Conservation (phyloP, 2,329 filamentous ascomycete species). For the Aspergillus texensis region DNA sequence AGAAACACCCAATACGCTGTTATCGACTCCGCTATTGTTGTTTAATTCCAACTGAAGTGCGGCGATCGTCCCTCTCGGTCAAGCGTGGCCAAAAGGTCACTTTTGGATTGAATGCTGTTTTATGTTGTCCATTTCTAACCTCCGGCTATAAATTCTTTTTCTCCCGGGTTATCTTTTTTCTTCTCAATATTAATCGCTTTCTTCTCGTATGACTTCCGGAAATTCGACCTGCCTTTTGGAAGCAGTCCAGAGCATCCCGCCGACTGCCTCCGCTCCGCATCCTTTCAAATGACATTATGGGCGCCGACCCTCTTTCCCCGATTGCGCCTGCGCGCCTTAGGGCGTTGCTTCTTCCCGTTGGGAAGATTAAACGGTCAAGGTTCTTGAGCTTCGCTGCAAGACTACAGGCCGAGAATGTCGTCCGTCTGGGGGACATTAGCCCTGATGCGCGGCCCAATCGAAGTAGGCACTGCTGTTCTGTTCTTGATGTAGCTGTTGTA, state of each 20-base stretch:
- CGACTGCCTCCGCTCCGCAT: constrained; percentile 34
- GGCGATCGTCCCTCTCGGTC: constrained; percentile 3
- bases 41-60: background rate
- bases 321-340: constrained; percentile 89
- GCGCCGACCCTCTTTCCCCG: constrained; percentile 84
- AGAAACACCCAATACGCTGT: background rate
- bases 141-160: background rate
- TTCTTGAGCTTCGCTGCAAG: constrained; percentile 79
- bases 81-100: constrained; percentile 1
- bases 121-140: background rate
- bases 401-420: constrained; percentile 76
- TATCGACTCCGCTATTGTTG: constrained; percentile 7
- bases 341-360: constrained; percentile 82
- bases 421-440: constrained; percentile 83
- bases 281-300: constrained; percentile 67
- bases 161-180: background rate
- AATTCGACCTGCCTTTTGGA: constrained; percentile 28
- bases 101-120: background rate
- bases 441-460: constrained; percentile 81
- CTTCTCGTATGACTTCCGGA: constrained; percentile 26
- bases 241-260: constrained; percentile 37
- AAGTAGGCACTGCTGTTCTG: constrained; percentile 60
- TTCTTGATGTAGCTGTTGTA: constrained; percentile 3
- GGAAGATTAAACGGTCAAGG: constrained; percentile 78
- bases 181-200: background rate